Evolutionary conservation across 352 stramenopile genomes (phyloP), one percentile per base, ranked within the genome.

Genomic region (Halophytophthora batemanensis): DNA sequence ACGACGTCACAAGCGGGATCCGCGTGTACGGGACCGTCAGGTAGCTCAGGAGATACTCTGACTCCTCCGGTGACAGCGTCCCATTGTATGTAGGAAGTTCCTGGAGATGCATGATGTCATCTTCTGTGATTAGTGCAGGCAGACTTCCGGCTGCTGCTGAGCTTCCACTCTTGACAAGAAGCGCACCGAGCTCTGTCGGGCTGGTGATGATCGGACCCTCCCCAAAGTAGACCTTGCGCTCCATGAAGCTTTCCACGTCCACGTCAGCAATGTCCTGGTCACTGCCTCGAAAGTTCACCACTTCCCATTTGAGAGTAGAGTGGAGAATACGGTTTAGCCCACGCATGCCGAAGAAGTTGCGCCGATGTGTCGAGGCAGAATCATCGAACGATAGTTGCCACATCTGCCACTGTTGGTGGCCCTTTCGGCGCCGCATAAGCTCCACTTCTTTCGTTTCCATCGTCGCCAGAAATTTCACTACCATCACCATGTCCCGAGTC

Each of bases 21-120:
- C 96, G 69, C 25, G 98, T 91, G 60, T 99, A 99, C 25, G 97
- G 97, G 8, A 98, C 97, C 5, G 97, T 99, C 48, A 99, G 82
- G 66, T 99, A 99, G 61, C 97, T 96, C 53, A 99, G 87, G 49
- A 99, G 90, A 11, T 98, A 95, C 70, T 99, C 96, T 0, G 92
- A 96, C 59, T 99, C 97, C 48, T 98, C 93, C 18, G 93, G 83
- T 12, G 88, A 96, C n/a, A 99, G 72, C 19, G 97, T 96, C 39
- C 95, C 85, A 40, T 96, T 91, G 66, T 99, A 99, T 0, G 95
- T 98, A 5, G 97, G 97, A 29, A 99, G 62, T 35, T 98, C 87
- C 29, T 87, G 84, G 14, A 98, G 61, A 75, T 99, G 96, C 60
- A 99, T 95, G 40, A 99, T 96, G 61, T 99, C 97, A 68, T 99